These are phyloP conservation scores for Haplosporangium sp. DNA, from an alignment of 371 early-diverging fungal species.

Conservation along the genomic window DNA sequence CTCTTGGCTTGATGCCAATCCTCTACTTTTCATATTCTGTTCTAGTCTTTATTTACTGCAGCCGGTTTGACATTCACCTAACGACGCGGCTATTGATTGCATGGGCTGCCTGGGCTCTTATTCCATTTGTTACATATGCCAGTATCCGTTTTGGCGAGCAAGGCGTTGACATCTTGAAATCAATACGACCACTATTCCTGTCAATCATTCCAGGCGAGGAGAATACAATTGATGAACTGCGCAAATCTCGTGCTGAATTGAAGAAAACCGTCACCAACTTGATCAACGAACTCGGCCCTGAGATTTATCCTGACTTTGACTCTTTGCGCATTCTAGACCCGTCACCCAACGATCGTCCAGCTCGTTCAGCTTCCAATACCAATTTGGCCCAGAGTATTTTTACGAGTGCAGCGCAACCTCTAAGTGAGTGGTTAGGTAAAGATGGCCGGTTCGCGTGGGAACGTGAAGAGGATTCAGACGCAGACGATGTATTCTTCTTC, in stretches of 20 bases:
- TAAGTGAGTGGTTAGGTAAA: slow-evolving; percentile 60
- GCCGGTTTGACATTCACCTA: slow-evolving; percentile 54
- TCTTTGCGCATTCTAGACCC: slow-evolving; percentile 58
- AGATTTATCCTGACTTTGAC: slow-evolving; percentile 86
- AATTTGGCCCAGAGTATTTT: slow-evolving; percentile 51
- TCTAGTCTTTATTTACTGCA: slow-evolving; percentile 60
- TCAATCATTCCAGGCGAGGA: slow-evolving; percentile 73
- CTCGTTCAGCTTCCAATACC: slow-evolving; percentile 37
- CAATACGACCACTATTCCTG: slow-evolving; percentile 86
- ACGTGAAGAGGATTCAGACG: slow-evolving; percentile 60
- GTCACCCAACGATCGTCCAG: slow-evolving; percentile 45
- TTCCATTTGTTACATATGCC: slow-evolving; percentile 81
- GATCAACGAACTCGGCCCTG: slow-evolving; percentile 90
- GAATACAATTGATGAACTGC: slow-evolving; percentile 67
- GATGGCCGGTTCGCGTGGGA: slow-evolving; percentile 74
- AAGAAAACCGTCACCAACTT: slow-evolving; percentile 81
- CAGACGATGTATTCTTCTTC: slow-evolving; percentile 65
- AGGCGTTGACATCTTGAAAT: slow-evolving; percentile 86
- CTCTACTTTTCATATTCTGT: slow-evolving; percentile 81
- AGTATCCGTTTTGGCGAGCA: slow-evolving; percentile 90
- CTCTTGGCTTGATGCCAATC: slow-evolving; percentile 81
- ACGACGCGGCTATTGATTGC: slow-evolving; percentile 42
- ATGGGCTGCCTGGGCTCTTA: slow-evolving; percentile 49
- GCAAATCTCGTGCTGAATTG: slow-evolving; percentile 77
- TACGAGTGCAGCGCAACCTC: slow-evolving; percentile 15